Evolutionary conservation across 352 stramenopile genomes (phyloP).

Genomic region (Globisporangium cystogenes): DNA sequence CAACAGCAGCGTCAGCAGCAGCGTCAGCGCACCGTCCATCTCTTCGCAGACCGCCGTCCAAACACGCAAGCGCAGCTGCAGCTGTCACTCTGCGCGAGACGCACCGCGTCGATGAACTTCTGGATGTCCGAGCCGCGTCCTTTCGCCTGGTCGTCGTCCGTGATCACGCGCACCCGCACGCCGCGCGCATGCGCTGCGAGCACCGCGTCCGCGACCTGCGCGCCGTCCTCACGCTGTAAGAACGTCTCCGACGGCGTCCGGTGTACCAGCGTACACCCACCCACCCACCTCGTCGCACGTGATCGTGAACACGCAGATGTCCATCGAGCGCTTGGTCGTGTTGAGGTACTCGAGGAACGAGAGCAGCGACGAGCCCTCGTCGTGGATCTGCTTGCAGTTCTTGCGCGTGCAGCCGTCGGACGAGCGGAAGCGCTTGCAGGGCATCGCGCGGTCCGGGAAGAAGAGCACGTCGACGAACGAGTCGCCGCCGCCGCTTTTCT

Average conservation of each 20-base stretch:
- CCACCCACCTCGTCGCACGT: constrained; percentile 69
- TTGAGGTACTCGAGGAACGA: constrained; percentile 45
- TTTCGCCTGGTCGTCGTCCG: constrained; percentile 56
- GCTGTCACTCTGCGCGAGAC: no score
- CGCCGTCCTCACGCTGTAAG: no score
- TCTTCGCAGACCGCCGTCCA: no score
- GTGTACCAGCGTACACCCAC: no score
- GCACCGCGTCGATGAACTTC: constrained; percentile 64
- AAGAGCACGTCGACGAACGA: constrained; percentile 72
- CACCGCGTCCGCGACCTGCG: constrained; percentile 53
- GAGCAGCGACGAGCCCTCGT: constrained; percentile 51
- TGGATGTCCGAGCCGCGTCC: constrained; percentile 61
- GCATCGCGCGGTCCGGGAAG: constrained; percentile 60
- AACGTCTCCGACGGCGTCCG: no score
- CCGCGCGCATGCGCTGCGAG: constrained; percentile 44
- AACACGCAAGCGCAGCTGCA: no score
- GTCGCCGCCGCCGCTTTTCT: constrained; percentile 17
- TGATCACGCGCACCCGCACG: constrained; percentile 55
- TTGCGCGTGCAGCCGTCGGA: constrained; percentile 50
- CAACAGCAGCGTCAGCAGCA: no score
- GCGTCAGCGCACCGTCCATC: no score
- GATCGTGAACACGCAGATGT: constrained; percentile 74
- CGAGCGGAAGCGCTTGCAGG: constrained; percentile 49
- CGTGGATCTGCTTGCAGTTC: constrained; percentile 60
- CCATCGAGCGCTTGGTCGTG: constrained; percentile 37